Evolutionary conservation across 192 early-diverging fungal genomes (phyloP).

Genomic region (Linnemannia schmuckeri): DNA sequence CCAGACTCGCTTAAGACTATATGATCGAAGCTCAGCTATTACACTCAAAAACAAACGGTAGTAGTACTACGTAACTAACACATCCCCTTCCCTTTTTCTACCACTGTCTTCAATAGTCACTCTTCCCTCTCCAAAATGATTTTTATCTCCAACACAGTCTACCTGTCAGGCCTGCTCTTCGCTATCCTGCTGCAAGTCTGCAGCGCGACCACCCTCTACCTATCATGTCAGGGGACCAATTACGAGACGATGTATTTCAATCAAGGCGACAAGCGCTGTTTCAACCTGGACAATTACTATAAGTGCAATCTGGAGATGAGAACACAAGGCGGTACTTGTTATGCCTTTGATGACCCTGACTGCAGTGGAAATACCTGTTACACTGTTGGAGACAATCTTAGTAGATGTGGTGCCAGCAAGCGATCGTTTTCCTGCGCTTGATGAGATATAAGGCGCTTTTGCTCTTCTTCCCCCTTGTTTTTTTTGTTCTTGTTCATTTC

Average conservation of each 20-base stretch:
- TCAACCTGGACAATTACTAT: neutral
- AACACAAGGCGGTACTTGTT: neutral
- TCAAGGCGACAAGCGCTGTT: neutral
- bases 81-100: too few species aligned
- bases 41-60: too few species aligned
- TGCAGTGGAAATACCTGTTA: neutral
- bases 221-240: neutral
- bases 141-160: neutral
- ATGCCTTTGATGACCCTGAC: neutral
- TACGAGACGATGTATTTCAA: neutral
- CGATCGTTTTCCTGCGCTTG: conserved; percentile 4
- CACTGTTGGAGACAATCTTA: neutral
- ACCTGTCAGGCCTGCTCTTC: neutral
- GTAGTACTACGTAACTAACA: neutral
- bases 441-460: too few species aligned
- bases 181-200: neutral
- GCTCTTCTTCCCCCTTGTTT: too few species aligned
- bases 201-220: conserved; percentile 1
- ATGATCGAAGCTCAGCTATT: too few species aligned
- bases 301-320: neutral
- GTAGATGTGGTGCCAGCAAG: neutral
- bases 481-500: too few species aligned
- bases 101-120: neutral
- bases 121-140: neutral
- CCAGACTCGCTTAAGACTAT: neutral